Conservation (phyloP, 441 rosid genomes). For the Cnidoscolus chayamansa region DNA sequence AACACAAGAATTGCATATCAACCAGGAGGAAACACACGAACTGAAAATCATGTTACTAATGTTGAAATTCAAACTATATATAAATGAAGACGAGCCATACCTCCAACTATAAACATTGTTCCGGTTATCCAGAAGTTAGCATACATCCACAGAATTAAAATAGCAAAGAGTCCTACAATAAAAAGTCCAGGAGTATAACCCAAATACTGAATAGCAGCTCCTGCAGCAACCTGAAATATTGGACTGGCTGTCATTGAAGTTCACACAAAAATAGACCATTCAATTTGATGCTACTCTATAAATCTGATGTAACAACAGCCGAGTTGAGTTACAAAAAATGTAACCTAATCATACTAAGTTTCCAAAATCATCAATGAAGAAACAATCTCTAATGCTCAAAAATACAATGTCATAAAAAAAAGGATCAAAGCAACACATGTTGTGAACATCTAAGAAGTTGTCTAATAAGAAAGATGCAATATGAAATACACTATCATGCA, state of each 20-base stretch:
- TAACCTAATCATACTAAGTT: too few relatives aligned
- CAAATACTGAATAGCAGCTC: slow-evolving; percentile 74
- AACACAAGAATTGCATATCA: not conserved
- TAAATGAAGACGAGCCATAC: slow-evolving; percentile 41
- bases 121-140: slow-evolving; percentile 99
- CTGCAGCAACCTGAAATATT: slow-evolving; percentile 84
- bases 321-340: too few relatives aligned
- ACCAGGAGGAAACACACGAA: not conserved
- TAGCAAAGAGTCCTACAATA: slow-evolving; percentile 82
- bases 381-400: too few relatives aligned
- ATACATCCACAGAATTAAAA: slow-evolving; percentile 91
- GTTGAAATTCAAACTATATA: not conserved
- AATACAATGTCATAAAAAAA: not conserved
- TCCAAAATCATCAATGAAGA: too few relatives aligned
- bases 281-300: not conserved
- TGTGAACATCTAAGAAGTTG: not conserved
- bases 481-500: not conserved
- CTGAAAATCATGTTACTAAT: not conserved
- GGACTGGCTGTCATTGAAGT: slow-evolving; percentile 17
- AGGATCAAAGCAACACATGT: not conserved
- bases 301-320: not conserved
- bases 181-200: slow-evolving; percentile 98
- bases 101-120: slow-evolving; percentile 90
- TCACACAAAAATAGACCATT: not conserved
- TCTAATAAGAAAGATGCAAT: not conserved